phyloP scores from a whole-genome alignment of 305 asterid species.

The Rubia occidens region DNA sequence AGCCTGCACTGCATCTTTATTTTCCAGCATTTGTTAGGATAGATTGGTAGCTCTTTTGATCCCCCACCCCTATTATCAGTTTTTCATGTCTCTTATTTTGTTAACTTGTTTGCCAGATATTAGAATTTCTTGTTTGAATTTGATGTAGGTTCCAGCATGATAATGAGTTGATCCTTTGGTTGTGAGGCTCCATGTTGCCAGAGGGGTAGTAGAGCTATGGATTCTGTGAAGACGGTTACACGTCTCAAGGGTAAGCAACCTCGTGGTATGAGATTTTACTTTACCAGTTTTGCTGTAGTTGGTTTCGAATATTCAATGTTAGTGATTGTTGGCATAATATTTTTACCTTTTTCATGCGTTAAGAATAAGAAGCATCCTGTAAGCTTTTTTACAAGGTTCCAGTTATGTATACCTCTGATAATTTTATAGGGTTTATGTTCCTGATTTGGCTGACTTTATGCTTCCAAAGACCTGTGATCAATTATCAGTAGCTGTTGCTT shows the following conservation, averaged over 20 bases:
- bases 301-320: not conserved
- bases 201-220: conserved; percentile 12
- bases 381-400: not conserved
- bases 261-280: not conserved
- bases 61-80: not conserved
- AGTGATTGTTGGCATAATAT: not conserved
- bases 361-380: not conserved
- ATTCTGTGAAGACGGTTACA: conserved; percentile 9
- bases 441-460: not conserved
- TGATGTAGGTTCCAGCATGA: conserved; percentile 4
- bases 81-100: not conserved
- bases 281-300: not conserved
- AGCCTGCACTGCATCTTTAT: not conserved
- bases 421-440: not conserved
- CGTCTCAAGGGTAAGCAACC: conserved; percentile 8
- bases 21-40: not conserved
- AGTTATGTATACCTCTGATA: not conserved
- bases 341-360: not conserved
- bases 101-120: not conserved
- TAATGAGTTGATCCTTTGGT: not conserved
- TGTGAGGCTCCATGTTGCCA: conserved; percentile 6
- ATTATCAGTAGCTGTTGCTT: not conserved
- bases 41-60: not conserved
- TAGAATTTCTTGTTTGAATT: not conserved
- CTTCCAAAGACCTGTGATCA: not conserved